Conservation (phyloP, 164 flowering plant genomes). For the Echeveria elegans region DNA sequence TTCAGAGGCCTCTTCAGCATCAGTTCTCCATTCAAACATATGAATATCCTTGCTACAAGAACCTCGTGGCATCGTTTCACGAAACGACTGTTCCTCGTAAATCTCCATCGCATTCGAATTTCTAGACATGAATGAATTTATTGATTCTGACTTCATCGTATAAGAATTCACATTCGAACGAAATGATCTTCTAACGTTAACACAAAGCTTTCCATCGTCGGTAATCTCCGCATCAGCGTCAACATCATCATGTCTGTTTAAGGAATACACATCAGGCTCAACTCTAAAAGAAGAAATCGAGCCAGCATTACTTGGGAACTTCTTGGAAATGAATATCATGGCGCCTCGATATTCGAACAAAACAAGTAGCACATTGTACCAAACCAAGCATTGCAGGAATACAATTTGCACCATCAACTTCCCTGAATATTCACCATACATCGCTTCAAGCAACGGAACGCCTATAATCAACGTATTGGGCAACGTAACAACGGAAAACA, state of each 20-base stretch:
- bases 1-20: too few species aligned
- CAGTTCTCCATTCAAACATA: neutral
- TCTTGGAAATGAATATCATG: neutral
- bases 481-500: neutral
- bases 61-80: neutral
- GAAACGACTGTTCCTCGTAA: neutral
- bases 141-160: neutral
- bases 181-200: neutral
- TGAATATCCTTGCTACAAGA: too few species aligned
- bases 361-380: neutral
- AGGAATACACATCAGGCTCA: neutral
- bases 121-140: neutral
- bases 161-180: neutral
- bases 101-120: neutral
- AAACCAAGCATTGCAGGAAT: neutral
- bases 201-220: neutral
- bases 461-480: neutral
- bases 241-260: neutral
- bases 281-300: neutral
- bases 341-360: neutral
- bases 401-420: conserved; percentile 1
- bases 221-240: neutral
- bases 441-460: neutral
- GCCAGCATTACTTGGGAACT: neutral
- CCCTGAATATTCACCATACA: neutral